These are phyloP conservation scores for Petrea volubilis DNA, from an alignment of 257 asterid species.

Conservation along the genomic window DNA sequence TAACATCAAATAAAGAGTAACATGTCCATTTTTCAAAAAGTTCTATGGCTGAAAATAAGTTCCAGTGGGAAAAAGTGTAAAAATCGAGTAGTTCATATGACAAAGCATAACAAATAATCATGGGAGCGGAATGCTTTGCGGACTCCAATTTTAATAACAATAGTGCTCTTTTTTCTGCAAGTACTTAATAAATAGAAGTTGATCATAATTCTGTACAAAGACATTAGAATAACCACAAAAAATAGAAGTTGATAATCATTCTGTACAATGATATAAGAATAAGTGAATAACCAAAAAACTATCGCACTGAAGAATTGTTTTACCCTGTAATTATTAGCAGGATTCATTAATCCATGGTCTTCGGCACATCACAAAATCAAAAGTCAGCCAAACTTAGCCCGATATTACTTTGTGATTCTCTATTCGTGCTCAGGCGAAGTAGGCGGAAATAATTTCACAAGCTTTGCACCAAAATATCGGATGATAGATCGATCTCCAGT, in stretches of 20 bases:
- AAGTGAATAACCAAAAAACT: not conserved
- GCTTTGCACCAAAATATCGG: not conserved
- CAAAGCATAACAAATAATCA: too few species aligned
- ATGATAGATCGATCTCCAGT: not conserved
- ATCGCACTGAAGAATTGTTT: not conserved
- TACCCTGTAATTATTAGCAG: not conserved
- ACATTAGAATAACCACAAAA: not conserved
- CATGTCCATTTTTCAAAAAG: too few species aligned
- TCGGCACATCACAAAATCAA: constrained; percentile 1
- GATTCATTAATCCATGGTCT: not conserved
- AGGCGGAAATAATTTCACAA: not conserved
- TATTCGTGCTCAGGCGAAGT: not conserved
- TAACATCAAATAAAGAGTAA: too few species aligned
- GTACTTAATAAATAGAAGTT: not conserved
- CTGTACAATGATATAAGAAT: not conserved
- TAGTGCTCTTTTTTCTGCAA: constrained; percentile 5
- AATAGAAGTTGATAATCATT: not conserved
- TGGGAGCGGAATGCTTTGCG: not conserved
- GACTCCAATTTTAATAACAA: not conserved
- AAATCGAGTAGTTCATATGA: too few species aligned
- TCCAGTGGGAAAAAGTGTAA: too few species aligned
- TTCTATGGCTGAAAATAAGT: too few species aligned
- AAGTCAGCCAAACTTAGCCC: not conserved
- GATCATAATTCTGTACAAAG: not conserved
- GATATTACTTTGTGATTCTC: not conserved